Percentiles rank a stretch among this genome's conserved stretches.
phyloP scores from a whole-genome alignment of 164 flowering plant genomes.

The Amborella trichopoda region DNA sequence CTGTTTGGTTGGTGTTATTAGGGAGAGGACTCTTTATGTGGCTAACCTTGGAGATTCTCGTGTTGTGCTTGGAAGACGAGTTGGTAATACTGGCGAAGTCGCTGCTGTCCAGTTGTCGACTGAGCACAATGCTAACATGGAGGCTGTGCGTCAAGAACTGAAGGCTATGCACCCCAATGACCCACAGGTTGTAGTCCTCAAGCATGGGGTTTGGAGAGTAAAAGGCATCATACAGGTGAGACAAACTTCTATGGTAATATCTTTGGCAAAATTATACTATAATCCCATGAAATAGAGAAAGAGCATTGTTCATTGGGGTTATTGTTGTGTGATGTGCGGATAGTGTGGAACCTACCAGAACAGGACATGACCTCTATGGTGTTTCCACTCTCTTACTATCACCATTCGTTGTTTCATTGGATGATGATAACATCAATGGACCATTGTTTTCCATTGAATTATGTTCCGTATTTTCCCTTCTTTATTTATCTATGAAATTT shows the following conservation, averaged over 20 bases:
- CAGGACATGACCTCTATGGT: no score
- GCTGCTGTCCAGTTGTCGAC: slow-evolving; percentile 59
- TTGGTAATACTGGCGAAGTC: slow-evolving; percentile 42
- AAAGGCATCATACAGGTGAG: slow-evolving; percentile 87
- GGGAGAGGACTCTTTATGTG: slow-evolving; percentile 46
- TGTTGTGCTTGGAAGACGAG: slow-evolving; percentile 58
- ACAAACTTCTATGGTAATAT: neutral
- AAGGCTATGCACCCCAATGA: slow-evolving; percentile 61
- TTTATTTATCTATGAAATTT: no score
- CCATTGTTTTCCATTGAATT: no score
- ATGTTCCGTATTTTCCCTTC: no score
- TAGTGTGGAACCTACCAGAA: no score
- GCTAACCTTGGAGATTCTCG: slow-evolving; percentile 80
- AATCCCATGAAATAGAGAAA: no score
- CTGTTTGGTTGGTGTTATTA: slow-evolving; percentile 72
- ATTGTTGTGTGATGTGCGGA: no score
- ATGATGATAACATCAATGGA: no score
- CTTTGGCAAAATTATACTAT: neutral
- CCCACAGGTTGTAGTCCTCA: slow-evolving; percentile 65
- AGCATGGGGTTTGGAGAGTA: slow-evolving; percentile 84
- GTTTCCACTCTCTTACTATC: no score
- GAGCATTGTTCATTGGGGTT: no score
- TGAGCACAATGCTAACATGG: slow-evolving; percentile 71
- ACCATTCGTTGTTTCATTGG: no score
- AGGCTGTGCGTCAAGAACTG: slow-evolving; percentile 51